Evolutionary conservation across 768 basidiomycete genomes (phyloP), one percentile per base, ranked within the genome.

Genomic region (Boletus subcaerulescens): DNA sequence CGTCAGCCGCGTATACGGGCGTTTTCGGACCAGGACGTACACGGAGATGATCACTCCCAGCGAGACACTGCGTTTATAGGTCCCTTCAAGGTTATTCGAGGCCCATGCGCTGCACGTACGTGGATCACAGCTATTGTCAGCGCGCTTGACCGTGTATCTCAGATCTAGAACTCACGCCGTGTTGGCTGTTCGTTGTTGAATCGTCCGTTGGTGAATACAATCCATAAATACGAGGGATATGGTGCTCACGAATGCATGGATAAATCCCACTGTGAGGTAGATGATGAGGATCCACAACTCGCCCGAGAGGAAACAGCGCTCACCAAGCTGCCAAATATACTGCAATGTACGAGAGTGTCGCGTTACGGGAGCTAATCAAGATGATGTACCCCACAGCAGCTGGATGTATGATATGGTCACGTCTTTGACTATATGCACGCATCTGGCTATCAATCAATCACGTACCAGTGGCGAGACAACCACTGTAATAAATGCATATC

Each of bases 61-160:
- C 1, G 84, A 75, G 8, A 89, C 85, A 59, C 83, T 83, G 39
- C 88, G 85, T 66, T 90, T 90, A 71, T 89, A 90, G 3, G 80
- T 77, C 14, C 88, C 87, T 69, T 89, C 86, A 14, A 86, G 77
- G 63, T 87, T 90, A 63, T 89, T 88, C 18, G 83, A 81, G 20
- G 82, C 80, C 78, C 79, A 81, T 4, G 79, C 76, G 57, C 79
- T 74, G 29, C 17, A 22, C 42, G 53, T 24, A 17, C 33, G 24
- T 56, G 55, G 38, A 13, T 29, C 29, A 29, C 9, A 29, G 29
- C 8, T 9, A 35, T 35, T 15, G 36, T 62, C 50, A 64, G 44
- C 35, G 3, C 32, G 14, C 32, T 32, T 4, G 7, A 33, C 33
- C 3, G 45, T 3, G 8, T 29, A 49, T 35, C 42, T 20, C 22